A percentile compares a stretch with the other conserved stretches of the same genome.
These are phyloP conservation scores for Citrullus mucosospermus DNA, from an alignment of 306 rosid genomes.

Conservation along the genomic window DNA sequence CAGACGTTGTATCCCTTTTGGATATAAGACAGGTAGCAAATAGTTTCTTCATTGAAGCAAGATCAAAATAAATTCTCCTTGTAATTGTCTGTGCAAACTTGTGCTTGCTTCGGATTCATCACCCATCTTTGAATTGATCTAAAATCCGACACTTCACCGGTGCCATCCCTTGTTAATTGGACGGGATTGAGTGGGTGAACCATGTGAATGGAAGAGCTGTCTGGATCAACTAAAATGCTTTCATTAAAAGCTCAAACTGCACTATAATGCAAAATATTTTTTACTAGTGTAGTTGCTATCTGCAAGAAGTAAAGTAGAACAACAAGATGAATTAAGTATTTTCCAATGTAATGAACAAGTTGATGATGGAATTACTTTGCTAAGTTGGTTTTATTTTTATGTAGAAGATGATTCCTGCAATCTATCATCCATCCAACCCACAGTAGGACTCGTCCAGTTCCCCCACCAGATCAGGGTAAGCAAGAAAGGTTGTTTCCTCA, in stretches of 20 bases:
- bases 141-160: not conserved
- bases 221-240: not conserved
- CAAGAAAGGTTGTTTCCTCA: not conserved
- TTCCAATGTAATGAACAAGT: not conserved
- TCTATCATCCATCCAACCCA: slow-evolving; percentile 85
- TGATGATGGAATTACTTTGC: not conserved
- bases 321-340: not conserved
- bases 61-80: slow-evolving; percentile 7
- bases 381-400: slow-evolving; percentile 10
- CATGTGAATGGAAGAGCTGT: not conserved
- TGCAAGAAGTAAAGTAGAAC: not conserved
- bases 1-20: not conserved
- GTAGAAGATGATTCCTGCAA: slow-evolving; percentile 41
- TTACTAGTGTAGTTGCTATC: not conserved
- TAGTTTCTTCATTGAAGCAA: not conserved
- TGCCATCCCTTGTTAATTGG: not conserved
- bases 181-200: not conserved
- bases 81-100: not conserved
- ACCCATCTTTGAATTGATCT: not conserved
- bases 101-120: not conserved
- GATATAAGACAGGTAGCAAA: not conserved
- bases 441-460: slow-evolving; percentile 35
- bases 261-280: not conserved
- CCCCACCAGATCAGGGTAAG: slow-evolving; percentile 87
- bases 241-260: not conserved